Evolutionary conservation across 2,329 filamentous ascomycete genomes (phyloP).

Genomic region (Podosphaera xanthii): DNA sequence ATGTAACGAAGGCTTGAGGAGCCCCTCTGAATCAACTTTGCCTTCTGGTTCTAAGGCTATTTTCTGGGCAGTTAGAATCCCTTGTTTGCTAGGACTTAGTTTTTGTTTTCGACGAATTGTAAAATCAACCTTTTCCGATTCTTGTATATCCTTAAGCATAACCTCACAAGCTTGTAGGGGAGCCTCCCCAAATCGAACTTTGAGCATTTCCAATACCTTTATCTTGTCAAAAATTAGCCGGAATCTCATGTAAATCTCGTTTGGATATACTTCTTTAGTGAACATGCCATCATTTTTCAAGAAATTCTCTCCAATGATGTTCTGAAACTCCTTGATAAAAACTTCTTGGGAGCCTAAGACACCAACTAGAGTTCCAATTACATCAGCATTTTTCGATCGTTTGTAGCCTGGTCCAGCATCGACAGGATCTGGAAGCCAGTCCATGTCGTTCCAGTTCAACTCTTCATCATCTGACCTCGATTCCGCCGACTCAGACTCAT

Average conservation of each 20-base stretch:
- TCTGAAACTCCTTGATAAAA: slow-evolving; percentile 87
- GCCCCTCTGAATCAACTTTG: slow-evolving; percentile 1
- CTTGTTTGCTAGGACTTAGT: slow-evolving; percentile 15
- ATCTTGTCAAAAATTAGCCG: slow-evolving; percentile 21
- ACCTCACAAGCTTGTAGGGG: slow-evolving; percentile 85
- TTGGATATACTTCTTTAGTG: slow-evolving; percentile 35
- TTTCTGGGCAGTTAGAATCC: slow-evolving; percentile 9
- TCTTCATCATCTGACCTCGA: slow-evolving; percentile 39
- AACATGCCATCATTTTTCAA: slow-evolving; percentile 44
- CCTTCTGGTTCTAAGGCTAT: slow-evolving; percentile 15
- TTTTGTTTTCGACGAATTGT: slow-evolving; percentile 33
- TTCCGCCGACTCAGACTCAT: slow-evolving; percentile 23
- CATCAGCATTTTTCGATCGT: slow-evolving; percentile 68
- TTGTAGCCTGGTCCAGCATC: slow-evolving; percentile 87
- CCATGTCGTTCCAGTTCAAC: slow-evolving; percentile 77
- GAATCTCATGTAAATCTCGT: not conserved
- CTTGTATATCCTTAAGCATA: slow-evolving; percentile 83
- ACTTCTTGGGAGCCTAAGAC: slow-evolving; percentile 74
- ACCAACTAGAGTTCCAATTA: slow-evolving; percentile 74
- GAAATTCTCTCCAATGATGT: slow-evolving; percentile 66
- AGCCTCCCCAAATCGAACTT: slow-evolving; percentile 66
- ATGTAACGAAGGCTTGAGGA: slow-evolving; percentile 27
- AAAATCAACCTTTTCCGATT: slow-evolving; percentile 53
- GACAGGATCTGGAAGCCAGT: slow-evolving; percentile 78
- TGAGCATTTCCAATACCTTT: slow-evolving; percentile 66